Evolutionary conservation across 2,329 filamentous ascomycete genomes (phyloP).

Genomic region (Sclerotinia glacialis): DNA sequence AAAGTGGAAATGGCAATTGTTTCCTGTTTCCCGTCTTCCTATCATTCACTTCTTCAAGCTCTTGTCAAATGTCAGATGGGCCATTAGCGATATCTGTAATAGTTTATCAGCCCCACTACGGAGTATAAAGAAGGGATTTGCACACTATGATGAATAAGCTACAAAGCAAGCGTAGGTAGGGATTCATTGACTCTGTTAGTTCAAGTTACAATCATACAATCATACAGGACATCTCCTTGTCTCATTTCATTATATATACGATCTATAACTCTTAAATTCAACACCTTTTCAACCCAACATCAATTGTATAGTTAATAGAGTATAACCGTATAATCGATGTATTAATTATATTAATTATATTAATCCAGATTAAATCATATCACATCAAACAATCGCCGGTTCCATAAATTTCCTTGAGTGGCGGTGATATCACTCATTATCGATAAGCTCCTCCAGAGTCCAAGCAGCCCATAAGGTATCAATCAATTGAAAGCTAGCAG

Average conservation of each 20-base stretch:
- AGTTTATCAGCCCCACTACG: constrained; percentile 4
- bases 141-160: not conserved
- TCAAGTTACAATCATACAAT: no score
- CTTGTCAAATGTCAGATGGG: not conserved
- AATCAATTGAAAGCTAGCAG: no score
- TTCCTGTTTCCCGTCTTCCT: not conserved
- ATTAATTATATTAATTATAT: no score
- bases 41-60: constrained; percentile 1
- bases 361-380: no score
- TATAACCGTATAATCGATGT: no score
- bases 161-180: not conserved
- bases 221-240: no score
- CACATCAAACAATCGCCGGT: not conserved
- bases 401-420: not conserved
- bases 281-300: not conserved
- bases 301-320: no score
- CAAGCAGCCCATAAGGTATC: not conserved
- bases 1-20: constrained; percentile 14
- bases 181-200: no score
- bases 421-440: constrained; percentile 10
- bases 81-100: not conserved
- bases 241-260: no score
- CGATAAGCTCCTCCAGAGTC: constrained; percentile 9
- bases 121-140: constrained; percentile 7
- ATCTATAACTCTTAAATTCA: no score